Percentiles rank a stretch among this genome's conserved stretches.
Conservation (phyloP, 306 rosid species). For the Luffa aegyptiaca region DNA sequence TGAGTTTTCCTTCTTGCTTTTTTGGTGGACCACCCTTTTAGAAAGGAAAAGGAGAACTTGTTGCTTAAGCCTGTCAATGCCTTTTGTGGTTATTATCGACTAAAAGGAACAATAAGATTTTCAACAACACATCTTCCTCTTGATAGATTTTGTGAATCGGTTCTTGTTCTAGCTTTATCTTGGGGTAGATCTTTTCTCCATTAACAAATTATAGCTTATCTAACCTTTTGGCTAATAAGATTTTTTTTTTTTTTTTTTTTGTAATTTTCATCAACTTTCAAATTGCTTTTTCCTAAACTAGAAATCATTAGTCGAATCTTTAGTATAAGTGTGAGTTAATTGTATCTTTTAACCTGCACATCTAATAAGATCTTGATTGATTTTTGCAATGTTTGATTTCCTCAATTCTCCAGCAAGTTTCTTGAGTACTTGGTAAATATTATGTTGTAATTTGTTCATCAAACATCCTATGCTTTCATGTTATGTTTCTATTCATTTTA, state of each 20-base stretch:
- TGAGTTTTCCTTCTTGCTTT: neutral
- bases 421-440: too few relatives aligned
- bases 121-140: neutral
- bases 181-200: neutral
- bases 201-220: neutral
- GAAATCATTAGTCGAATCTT: neutral
- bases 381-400: too few relatives aligned
- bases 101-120: neutral
- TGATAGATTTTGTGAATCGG: neutral
- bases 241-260: neutral
- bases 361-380: neutral
- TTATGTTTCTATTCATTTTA: too few relatives aligned
- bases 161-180: neutral
- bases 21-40: neutral
- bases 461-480: too few relatives aligned
- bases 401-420: too few relatives aligned
- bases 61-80: neutral
- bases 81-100: neutral
- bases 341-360: neutral
- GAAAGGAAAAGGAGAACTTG: neutral
- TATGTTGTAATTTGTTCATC: too few relatives aligned
- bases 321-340: neutral
- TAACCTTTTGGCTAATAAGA: neutral
- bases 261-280: neutral
- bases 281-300: neutral